Evolutionary conservation across 495 filamentous ascomycete species (phyloP), one percentile per base, ranked within the genome.

Genomic region (Aspergillus biplanus): DNA sequence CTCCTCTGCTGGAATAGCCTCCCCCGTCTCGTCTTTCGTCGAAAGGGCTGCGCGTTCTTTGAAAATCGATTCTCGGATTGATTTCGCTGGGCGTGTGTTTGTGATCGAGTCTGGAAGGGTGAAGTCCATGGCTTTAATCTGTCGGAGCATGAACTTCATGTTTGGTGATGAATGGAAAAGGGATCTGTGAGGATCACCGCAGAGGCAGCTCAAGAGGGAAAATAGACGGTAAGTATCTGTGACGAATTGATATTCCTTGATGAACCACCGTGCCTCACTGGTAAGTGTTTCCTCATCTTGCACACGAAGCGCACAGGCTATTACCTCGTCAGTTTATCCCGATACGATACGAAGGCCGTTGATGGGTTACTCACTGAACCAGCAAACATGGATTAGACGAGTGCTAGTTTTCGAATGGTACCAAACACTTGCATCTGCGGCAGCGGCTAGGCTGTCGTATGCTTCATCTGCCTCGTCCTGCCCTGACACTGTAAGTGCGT

Each of bases 121-220:
- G 62, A 79, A 87, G 69, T 99, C 95, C 85, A 96, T 92, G 13
- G 88, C 87, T 73, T 96, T 97, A 75, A 97, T 89, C 74, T 94
- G 91, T 21, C 93, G 85, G 9, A 97, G 82, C 70, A 98, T 86
- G 71, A 89, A 96, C 69, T 97, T 97, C 75, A 96, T 92, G 33
- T 89, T 82, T 11, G 85, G 79, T 6, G 82, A 83, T 21, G 82
- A 81, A 65, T 86, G 82, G 69, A 85, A 88, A 52, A 82, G 74
- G 6, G 76, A 75, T 59, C 75, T 72, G 32, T 72, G 74, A 47
- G 78, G 75, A 46, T 82, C 73, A 15, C 80, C 76, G 56, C 83
- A 89, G 5, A 94, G 76, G 21, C 87, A 84, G 62, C 87, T 89
- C 31, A 92, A 75, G 62, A 88, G 85, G 27, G 85, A 81, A 70